A percentile compares a stretch with the other conserved stretches of the same genome.
Evolutionary conservation across 1,139 yeast genomes (phyloP).

Genomic region (Suhomyces anneliseae): DNA sequence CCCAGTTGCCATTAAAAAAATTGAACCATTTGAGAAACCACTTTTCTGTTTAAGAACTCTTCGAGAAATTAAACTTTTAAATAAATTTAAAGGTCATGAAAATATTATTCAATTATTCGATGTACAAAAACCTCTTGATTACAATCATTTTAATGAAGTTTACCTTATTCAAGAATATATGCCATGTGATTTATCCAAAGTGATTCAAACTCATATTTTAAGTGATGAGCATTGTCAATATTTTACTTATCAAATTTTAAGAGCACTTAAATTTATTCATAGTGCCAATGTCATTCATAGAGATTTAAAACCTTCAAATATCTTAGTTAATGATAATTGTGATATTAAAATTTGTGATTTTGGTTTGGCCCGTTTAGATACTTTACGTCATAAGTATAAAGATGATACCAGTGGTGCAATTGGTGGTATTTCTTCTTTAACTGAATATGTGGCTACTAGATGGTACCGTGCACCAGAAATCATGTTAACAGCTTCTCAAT

Average conservation of each 20-base stretch:
- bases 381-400: conserved; percentile 18
- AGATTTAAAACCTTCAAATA: conserved; percentile 91
- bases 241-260: conserved; percentile 79
- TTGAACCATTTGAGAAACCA: conserved; percentile 41
- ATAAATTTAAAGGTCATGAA: conserved; percentile 40
- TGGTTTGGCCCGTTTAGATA: conserved; percentile 55
- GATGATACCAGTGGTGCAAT: conserved; percentile 32
- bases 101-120: conserved; percentile 41
- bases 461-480: conserved; percentile 84
- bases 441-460: conserved; percentile 77
- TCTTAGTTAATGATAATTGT: conserved; percentile 90
- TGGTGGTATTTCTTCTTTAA: conserved; percentile 43
- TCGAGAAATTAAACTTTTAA: conserved; percentile 41
- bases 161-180: conserved; percentile 70
- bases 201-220: conserved; percentile 52
- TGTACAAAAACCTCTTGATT: conserved; percentile 37
- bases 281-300: conserved; percentile 97
- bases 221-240: conserved; percentile 69
- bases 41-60: conserved; percentile 41
- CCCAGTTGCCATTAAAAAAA: conserved; percentile 43
- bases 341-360: conserved; percentile 96
- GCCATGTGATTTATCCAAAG: conserved; percentile 67
- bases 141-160: conserved; percentile 56
- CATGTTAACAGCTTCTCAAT: conserved; percentile 67
- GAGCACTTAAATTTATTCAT: conserved; percentile 94